Evolutionary conservation across 1,284 basidiomycete species (phyloP), one percentile per base, ranked within the genome.

Genomic region (Trichosporon ovoides): DNA sequence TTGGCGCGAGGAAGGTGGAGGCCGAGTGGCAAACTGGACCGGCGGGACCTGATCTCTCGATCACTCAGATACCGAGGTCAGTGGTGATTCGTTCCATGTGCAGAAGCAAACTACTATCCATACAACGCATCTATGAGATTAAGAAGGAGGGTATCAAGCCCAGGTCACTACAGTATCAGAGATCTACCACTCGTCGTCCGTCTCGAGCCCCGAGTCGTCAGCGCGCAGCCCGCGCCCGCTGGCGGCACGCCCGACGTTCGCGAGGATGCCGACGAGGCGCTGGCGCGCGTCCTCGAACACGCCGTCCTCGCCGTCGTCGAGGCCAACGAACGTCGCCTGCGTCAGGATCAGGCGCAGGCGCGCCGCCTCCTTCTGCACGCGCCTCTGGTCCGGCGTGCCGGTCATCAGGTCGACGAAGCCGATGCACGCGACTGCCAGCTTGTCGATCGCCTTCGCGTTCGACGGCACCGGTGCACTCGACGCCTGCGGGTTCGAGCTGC

Each of bases 201-300:
- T 66, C 52, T 75, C 74, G 28, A 76, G 53, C 0, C 74, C 74
- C 18, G 72, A 75, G 62, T 76, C 75, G 22, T 73, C 70, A 49
- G 72, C 73, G 16, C 68, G 52, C 7, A 65, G 61, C 12, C 48
- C 57, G 11, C 75, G 61, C 1, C 71, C 69, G 5, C 71, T 69
- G 3, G 75, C 75, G 9, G 71, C 61, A 12, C 73, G 60, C 2
- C 73, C 72, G 6, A 77, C 65, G 2, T 59, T 57, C 46, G 63
- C 70, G 28, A 76, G 60, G 9, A 74, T 67, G 10, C 67, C 66
- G 4, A 78, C 72, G 46, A 78, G 55, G 46, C 61, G 68, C 60
- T 74, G 72, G 16, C 71, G 68, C 10, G 75, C 72, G 18, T 60
- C 43, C 40, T 72, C 68, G 53, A 75, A 73, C 19, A 57, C 62